Conservation (phyloP, 192 early-diverging fungal genomes). For the Dimargaris xerosporica region DNA sequence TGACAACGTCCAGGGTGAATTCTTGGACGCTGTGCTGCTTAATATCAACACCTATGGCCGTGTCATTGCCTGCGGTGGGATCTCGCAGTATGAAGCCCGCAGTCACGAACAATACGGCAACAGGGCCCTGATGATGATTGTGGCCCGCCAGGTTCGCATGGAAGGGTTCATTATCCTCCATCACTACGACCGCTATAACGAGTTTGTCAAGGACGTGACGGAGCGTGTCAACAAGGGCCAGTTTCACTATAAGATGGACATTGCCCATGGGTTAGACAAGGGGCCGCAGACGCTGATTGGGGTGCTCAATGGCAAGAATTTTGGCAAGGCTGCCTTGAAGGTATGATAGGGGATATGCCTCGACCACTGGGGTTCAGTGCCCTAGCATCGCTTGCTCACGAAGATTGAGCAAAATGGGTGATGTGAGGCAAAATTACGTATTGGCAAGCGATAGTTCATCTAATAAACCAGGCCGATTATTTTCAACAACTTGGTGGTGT, state of each 20-base stretch:
- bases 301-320: slow-evolving; percentile 46
- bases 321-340: slow-evolving; percentile 49
- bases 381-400: too few relatives aligned
- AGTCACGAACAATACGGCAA: slow-evolving; percentile 31
- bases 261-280: slow-evolving; percentile 47
- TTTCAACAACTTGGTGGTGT: too few relatives aligned
- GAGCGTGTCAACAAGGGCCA: slow-evolving; percentile 41
- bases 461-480: too few relatives aligned
- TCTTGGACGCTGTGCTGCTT: slow-evolving; percentile 52
- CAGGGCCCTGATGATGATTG: slow-evolving; percentile 38
- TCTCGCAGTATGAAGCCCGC: slow-evolving; percentile 47
- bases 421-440: too few relatives aligned
- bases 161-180: slow-evolving; percentile 49
- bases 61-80: slow-evolving; percentile 53
- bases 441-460: too few relatives aligned
- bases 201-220: slow-evolving; percentile 41
- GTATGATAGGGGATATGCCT: too few relatives aligned
- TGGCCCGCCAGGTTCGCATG: slow-evolving; percentile 37
- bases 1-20: slow-evolving; percentile 70
- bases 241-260: slow-evolving; percentile 36
- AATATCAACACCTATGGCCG: slow-evolving; percentile 48
- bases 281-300: slow-evolving; percentile 40
- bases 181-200: slow-evolving; percentile 25
- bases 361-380: too few relatives aligned
- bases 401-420: too few relatives aligned